phyloP scores from a whole-genome alignment of 2,329 filamentous ascomycete genomes.

The Neonectria punicea region DNA sequence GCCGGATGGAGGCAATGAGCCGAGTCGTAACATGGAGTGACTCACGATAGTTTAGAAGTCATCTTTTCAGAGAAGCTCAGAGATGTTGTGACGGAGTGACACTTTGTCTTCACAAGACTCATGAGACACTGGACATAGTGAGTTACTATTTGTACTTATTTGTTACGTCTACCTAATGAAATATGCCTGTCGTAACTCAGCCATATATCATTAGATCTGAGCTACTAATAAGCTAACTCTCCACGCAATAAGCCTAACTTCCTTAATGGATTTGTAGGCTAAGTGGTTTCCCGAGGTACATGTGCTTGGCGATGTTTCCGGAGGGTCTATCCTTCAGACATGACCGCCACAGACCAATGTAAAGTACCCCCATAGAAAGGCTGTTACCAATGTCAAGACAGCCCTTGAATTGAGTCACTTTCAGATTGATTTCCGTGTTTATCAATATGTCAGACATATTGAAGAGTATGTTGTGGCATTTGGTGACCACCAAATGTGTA shows the following conservation, averaged over 20 bases:
- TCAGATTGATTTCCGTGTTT: no score
- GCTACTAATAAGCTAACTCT: no score
- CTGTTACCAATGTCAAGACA: no score
- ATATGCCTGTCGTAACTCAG: neutral
- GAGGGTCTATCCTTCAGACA: no score
- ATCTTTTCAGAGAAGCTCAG: neutral
- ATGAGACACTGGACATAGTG: neutral
- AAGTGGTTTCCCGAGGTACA: no score
- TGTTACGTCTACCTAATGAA: neutral
- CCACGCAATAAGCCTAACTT: no score
- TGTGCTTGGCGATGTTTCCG: no score
- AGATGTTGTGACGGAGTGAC: neutral
- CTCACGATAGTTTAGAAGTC: neutral
- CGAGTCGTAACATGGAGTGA: neutral
- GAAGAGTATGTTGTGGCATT: neutral
- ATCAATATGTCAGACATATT: neutral
- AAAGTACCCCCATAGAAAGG: no score
- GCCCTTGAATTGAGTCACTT: no score
- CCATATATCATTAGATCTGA: no score
- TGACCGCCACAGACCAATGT: no score
- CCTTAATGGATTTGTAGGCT: no score
- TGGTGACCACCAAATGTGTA: neutral
- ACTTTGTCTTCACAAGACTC: neutral
- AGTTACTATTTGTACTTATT: neutral
- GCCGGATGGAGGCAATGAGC: neutral